A percentile compares a stretch with the other conserved stretches of the same genome.
Evolutionary conservation across 768 basidiomycete genomes (phyloP).

Genomic region (Leccinum olivaceopallidum): DNA sequence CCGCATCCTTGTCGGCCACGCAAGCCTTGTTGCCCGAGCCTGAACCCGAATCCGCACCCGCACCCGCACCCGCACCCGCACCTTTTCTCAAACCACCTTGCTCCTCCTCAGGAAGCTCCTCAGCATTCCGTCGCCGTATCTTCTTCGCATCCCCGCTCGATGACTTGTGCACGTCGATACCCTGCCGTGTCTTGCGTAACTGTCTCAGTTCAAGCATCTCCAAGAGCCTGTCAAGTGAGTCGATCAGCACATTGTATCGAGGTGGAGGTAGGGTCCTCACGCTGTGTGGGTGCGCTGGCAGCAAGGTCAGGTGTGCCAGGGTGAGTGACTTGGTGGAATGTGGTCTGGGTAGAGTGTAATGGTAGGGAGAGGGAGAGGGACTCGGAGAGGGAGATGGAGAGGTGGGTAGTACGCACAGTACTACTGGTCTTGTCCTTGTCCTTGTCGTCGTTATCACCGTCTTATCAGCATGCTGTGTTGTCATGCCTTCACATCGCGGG

Average conservation of each 20-base stretch:
- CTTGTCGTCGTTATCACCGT: no score
- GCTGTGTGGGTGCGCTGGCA: no score
- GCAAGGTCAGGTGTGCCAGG: no score
- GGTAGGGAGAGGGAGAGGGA: no score
- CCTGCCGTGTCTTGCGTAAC: constrained; percentile 68
- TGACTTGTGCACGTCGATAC: constrained; percentile 84
- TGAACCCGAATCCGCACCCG: background rate
- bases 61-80: constrained; percentile 14
- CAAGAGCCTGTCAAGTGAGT: constrained; percentile 50
- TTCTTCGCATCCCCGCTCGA: constrained; percentile 81
- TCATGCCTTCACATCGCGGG: no score
- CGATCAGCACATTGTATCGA: background rate
- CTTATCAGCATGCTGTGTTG: no score
- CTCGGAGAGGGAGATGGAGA: no score
- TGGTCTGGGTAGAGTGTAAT: no score
- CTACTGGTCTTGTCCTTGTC: no score
- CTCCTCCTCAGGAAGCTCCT: constrained; percentile 46
- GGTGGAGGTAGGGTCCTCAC: no score
- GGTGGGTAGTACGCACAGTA: no score
- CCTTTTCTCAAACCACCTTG: constrained; percentile 60
- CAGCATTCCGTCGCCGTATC: constrained; percentile 57
- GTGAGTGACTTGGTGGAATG: no score
- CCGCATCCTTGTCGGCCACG: constrained; percentile 40
- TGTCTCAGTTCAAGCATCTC: constrained; percentile 86
- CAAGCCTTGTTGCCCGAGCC: background rate